phyloP scores from a whole-genome alignment of 2,329 filamentous ascomycete species.

The Fusarium sp. region DNA sequence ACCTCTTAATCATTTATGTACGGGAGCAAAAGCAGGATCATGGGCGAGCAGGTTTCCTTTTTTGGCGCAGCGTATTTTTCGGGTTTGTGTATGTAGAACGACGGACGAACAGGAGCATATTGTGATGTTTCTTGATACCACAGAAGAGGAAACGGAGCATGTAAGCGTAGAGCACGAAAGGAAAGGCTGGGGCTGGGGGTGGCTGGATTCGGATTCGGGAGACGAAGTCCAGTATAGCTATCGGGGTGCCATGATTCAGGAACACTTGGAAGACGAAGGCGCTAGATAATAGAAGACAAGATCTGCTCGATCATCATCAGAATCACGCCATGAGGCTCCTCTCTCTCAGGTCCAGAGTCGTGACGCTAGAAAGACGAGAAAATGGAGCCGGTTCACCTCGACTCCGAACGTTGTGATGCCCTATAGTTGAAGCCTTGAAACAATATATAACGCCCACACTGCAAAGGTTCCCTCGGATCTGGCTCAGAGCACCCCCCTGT shows the following conservation, averaged over 20 bases:
- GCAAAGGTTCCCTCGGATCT: conserved; percentile 33
- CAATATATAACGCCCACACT: conserved; percentile 22
- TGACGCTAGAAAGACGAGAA: conserved; percentile 17
- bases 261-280: conserved; percentile 17
- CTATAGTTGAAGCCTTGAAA: conserved; percentile 34
- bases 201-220: background rate
- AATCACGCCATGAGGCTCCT: conserved; percentile 37
- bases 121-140: conserved; percentile 5
- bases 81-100: conserved; percentile 28
- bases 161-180: conserved; percentile 10
- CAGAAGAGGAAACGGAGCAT: background rate
- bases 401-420: conserved; percentile 1
- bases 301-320: conserved; percentile 34
- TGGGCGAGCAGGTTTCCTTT: conserved; percentile 20
- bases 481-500: conserved; percentile 22
- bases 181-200: background rate
- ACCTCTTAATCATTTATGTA: conserved; percentile 29
- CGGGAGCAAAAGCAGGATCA: conserved; percentile 22
- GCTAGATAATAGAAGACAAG: conserved; percentile 33
- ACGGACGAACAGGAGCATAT: conserved; percentile 16
- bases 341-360: conserved; percentile 17
- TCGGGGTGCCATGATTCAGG: conserved; percentile 19
- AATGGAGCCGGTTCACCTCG: conserved; percentile 19
- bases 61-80: conserved; percentile 32
- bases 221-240: background rate